phyloP scores from a whole-genome alignment of 352 stramenopile species.

The Pythium coloratum region DNA sequence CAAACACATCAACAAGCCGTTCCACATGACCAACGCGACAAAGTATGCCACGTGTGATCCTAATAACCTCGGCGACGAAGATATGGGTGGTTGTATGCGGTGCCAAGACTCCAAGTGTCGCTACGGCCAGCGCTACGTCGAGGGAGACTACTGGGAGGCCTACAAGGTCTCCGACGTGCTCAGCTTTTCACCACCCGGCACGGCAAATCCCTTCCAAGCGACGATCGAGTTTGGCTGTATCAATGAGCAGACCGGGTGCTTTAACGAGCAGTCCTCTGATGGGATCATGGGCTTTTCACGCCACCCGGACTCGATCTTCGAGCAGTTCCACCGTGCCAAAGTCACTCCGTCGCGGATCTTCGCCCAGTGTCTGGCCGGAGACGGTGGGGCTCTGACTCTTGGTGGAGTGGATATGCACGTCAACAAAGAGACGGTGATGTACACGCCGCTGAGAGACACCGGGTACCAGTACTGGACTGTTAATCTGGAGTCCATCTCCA shows the following conservation, averaged over 20 bases:
- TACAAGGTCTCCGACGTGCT: slow-evolving; percentile 87
- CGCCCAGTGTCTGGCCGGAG: slow-evolving; percentile 90
- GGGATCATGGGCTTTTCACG: slow-evolving; percentile 97
- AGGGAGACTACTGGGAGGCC: slow-evolving; percentile 91
- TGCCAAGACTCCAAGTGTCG: slow-evolving; percentile 69
- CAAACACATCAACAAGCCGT: slow-evolving; percentile 83
- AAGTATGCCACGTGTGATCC: slow-evolving; percentile 50
- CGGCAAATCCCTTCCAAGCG: slow-evolving; percentile 26
- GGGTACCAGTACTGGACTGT: slow-evolving; percentile 85
- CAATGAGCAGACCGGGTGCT: slow-evolving; percentile 87
- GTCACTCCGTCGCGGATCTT: slow-evolving; percentile 90
- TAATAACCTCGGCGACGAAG: slow-evolving; percentile 31
- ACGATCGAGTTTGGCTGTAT: slow-evolving; percentile 95
- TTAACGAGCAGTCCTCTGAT: slow-evolving; percentile 91
- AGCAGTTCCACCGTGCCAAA: slow-evolving; percentile 87
- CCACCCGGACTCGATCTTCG: slow-evolving; percentile 87
- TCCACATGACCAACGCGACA: slow-evolving; percentile 47
- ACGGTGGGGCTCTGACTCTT: slow-evolving; percentile 91
- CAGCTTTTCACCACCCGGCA: slow-evolving; percentile 33
- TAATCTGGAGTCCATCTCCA: slow-evolving; percentile 45
- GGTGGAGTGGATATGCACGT: slow-evolving; percentile 82
- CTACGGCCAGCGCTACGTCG: slow-evolving; percentile 93
- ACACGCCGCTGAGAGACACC: slow-evolving; percentile 75
- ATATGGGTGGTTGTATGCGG: slow-evolving; percentile 28
- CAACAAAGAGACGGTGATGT: slow-evolving; percentile 82